Conservation (phyloP, 2,329 filamentous ascomycete genomes). For the Fusarium bulbicola region DNA sequence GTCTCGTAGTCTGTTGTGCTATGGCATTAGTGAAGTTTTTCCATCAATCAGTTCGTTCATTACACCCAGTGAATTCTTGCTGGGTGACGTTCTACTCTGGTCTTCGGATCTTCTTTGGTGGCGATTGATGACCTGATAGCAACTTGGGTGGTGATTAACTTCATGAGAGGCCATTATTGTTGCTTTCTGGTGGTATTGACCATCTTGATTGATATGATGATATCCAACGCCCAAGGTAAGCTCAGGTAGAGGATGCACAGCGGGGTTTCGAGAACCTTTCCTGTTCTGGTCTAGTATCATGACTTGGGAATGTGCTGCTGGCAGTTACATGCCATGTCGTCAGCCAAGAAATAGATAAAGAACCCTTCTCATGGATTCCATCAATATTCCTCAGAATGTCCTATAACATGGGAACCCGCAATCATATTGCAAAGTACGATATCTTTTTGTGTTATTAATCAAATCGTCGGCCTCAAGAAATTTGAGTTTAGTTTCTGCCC, state of each 20-base stretch:
- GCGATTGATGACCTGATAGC: rapidly evolving
- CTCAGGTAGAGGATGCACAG: background rate
- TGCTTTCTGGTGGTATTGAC: background rate
- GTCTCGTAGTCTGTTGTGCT: too few relatives aligned
- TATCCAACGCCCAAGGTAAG: too few relatives aligned
- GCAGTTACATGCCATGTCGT: background rate
- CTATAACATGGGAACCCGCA: background rate
- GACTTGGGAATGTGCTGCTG: background rate
- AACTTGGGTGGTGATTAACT: rapidly evolving
- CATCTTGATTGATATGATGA: background rate
- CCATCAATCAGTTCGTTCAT: background rate
- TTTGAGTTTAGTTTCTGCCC: background rate
- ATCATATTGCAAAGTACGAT: background rate
- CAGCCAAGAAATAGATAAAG: background rate
- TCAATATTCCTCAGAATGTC: rapidly evolving
- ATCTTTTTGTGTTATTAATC: background rate
- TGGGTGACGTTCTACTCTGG: background rate
- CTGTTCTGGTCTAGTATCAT: background rate
- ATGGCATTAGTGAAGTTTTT: too few relatives aligned
- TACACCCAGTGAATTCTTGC: too few relatives aligned
- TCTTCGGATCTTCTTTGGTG: too few relatives aligned
- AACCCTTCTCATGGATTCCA: background rate
- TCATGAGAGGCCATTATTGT: rapidly evolving
- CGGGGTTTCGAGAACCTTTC: background rate
- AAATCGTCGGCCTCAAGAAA: background rate